phyloP scores from a whole-genome alignment of 2,329 filamentous ascomycete species.

The Claviceps humidiphila region DNA sequence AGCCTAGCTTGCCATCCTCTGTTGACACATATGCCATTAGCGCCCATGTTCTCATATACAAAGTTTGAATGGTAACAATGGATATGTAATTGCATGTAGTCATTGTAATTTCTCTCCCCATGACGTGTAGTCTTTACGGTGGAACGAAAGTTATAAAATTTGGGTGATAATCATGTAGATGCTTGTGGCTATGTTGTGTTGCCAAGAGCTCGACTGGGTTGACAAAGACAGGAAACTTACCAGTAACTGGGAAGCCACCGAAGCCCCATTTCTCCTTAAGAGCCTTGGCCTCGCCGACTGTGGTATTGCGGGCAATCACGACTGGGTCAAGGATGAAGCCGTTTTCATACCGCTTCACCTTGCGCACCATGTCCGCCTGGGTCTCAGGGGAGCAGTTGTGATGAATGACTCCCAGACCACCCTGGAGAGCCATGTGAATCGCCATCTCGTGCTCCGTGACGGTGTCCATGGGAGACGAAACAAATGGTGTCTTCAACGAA shows the following conservation, averaged over 20 bases:
- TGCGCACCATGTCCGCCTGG: conserved; percentile 97
- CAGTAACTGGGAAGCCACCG: conserved; percentile 95
- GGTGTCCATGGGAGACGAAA: conserved; percentile 98
- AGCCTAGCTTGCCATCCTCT: conserved; percentile 89
- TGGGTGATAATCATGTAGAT: conserved; percentile 61
- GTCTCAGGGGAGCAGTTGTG: conserved; percentile 98
- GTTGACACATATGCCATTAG: conserved; percentile 8
- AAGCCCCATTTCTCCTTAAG: conserved; percentile 98
- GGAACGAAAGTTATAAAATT: conserved; percentile 99
- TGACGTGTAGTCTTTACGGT: conserved; percentile 78
- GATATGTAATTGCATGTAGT: conserved; percentile 13
- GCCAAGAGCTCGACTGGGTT: conserved; percentile 1
- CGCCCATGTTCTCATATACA: background rate
- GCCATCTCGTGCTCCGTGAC: conserved; percentile 99
- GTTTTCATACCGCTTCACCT: conserved; percentile 99
- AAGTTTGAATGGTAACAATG: background rate
- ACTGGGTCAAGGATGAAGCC: conserved; percentile 96
- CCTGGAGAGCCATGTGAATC: conserved; percentile 86
- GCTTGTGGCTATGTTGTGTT: conserved; percentile 10
- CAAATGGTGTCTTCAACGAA: conserved; percentile 86
- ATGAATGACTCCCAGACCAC: conserved; percentile 88
- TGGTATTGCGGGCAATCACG: conserved; percentile 76
- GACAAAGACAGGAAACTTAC: conserved; percentile 44
- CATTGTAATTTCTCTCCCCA: conserved; percentile 52
- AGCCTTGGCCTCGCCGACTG: conserved; percentile 78